These are phyloP conservation scores for Chrysoporthe puriensis DNA, from an alignment of 2,329 filamentous ascomycete species.

Conservation along the genomic window DNA sequence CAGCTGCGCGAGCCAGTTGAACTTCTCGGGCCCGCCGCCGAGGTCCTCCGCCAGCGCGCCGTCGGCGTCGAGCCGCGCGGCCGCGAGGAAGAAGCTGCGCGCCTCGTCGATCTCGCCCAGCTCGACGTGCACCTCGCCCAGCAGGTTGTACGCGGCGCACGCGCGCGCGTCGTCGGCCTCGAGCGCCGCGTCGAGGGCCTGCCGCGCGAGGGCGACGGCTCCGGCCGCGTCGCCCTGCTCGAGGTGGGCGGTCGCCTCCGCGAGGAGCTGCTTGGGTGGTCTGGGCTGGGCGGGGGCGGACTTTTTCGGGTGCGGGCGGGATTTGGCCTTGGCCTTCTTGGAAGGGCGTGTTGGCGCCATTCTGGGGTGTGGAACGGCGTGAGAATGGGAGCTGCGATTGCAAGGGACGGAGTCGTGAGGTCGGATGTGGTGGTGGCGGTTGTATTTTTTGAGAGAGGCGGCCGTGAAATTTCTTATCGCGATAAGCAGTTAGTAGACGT, in stretches of 20 bases:
- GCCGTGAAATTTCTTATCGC: conserved; percentile 22
- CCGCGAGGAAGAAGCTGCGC: conserved; percentile 70
- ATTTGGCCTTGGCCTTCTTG: conserved; percentile 30
- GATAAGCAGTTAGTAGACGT: conserved; percentile 11
- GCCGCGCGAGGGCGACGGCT: conserved; percentile 41
- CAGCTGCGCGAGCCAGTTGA: conserved; percentile 91
- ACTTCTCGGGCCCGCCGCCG: conserved; percentile 90
- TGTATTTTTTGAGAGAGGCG: not conserved
- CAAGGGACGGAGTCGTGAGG: not conserved
- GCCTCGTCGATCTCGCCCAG: conserved; percentile 80
- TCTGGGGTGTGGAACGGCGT: conserved; percentile 3
- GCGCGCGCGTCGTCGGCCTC: conserved; percentile 53
- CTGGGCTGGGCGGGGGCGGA: conserved; percentile 20
- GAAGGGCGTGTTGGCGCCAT: conserved; percentile 32
- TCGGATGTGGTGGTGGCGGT: not conserved
- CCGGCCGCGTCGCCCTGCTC: conserved; percentile 39
- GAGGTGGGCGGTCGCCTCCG: conserved; percentile 39
- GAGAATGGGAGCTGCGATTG: not conserved
- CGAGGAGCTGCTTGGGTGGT: conserved; percentile 35
- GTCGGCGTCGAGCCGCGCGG: conserved; percentile 76
- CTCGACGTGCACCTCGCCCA: conserved; percentile 83
- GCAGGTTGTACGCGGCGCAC: conserved; percentile 67
- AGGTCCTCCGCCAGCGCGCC: conserved; percentile 70
- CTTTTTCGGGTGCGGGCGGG: conserved; percentile 23
- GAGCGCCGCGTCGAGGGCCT: conserved; percentile 49